phyloP scores from a whole-genome alignment of 179 eudicot genomes.

The Silene vulgaris region DNA sequence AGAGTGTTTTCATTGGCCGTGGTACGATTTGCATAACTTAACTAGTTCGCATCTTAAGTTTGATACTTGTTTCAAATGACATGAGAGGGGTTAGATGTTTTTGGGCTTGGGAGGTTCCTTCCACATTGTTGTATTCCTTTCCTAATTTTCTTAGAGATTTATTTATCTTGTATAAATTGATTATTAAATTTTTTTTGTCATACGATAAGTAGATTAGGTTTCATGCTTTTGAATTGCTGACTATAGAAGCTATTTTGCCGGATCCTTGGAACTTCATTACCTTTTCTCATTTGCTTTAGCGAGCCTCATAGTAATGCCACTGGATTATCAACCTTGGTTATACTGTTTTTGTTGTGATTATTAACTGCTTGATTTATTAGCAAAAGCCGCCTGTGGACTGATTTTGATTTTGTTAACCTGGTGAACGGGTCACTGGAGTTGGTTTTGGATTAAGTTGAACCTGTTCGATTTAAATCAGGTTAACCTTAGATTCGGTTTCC shows the following conservation, averaged over 20 bases:
- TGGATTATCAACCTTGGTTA: too few species aligned
- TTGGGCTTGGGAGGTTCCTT: slow-evolving; percentile 3
- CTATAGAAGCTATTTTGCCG: background rate
- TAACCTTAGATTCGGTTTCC: too few species aligned
- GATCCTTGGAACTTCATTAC: background rate
- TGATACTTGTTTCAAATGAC: slow-evolving; percentile 23
- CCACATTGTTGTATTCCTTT: slow-evolving; percentile 14
- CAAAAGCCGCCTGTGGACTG: too few species aligned
- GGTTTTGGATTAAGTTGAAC: too few species aligned
- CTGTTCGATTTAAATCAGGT: too few species aligned
- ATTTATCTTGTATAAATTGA: slow-evolving; percentile 9
- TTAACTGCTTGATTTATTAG: too few species aligned
- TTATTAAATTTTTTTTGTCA: background rate
- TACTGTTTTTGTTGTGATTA: too few species aligned
- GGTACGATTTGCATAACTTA: slow-evolving; percentile 17
- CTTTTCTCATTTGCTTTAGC: too few species aligned
- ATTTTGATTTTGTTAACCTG: too few species aligned
- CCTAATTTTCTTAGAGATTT: background rate
- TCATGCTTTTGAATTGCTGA: background rate
- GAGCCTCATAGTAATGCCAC: too few species aligned
- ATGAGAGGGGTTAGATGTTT: slow-evolving; percentile 6
- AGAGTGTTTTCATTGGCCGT: slow-evolving; percentile 20
- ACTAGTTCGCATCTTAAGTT: slow-evolving; percentile 15
- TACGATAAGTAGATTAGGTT: slow-evolving; percentile 7
- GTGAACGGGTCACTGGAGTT: too few species aligned